phyloP scores from a whole-genome alignment of 2,329 filamentous ascomycete species.

The Nothophoma quercina region DNA sequence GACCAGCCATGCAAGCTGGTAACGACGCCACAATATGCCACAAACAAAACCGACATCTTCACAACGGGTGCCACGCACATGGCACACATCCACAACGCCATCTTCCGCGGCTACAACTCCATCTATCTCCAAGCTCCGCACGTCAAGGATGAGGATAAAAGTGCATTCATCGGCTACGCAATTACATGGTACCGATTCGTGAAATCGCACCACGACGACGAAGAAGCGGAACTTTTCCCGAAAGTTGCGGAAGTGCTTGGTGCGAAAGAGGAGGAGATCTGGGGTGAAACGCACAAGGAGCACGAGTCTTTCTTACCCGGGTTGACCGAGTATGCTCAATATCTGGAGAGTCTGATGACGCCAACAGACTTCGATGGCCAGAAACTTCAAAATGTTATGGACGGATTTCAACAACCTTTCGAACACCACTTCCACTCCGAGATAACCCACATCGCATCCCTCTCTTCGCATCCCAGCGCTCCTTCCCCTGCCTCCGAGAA shows the following conservation, averaged over 20 bases:
- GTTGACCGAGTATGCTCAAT: slow-evolving; percentile 33
- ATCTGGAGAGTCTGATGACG: slow-evolving; percentile 30
- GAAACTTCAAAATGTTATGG: slow-evolving; percentile 38
- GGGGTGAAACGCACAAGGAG: slow-evolving; percentile 43
- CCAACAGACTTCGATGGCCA: slow-evolving; percentile 33
- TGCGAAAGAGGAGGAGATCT: slow-evolving; percentile 30
- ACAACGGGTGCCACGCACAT: slow-evolving; percentile 47
- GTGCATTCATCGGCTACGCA: slow-evolving; percentile 48
- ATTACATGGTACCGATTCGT: slow-evolving; percentile 46
- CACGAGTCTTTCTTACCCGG: slow-evolving; percentile 44
- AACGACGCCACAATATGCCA: slow-evolving; percentile 39
- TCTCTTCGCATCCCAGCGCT: slow-evolving; percentile 59
- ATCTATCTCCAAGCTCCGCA: slow-evolving; percentile 51
- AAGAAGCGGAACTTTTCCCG: slow-evolving; percentile 47
- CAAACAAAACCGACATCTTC: slow-evolving; percentile 45
- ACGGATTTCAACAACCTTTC: slow-evolving; percentile 37
- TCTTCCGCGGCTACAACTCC: slow-evolving; percentile 52
- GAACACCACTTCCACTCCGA: slow-evolving; percentile 45
- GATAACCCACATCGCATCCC: slow-evolving; percentile 41
- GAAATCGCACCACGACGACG: slow-evolving; percentile 48
- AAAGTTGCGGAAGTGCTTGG: slow-evolving; percentile 41
- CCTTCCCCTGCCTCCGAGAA: slow-evolving; percentile 56
- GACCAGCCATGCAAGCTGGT: slow-evolving; percentile 40
- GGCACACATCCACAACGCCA: slow-evolving; percentile 52
- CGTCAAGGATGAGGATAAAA: slow-evolving; percentile 39